Evolutionary conservation across 2,329 filamentous ascomycete species (phyloP), one percentile per base, ranked within the genome.

Genomic region (Davidsoniella eucalypti): DNA sequence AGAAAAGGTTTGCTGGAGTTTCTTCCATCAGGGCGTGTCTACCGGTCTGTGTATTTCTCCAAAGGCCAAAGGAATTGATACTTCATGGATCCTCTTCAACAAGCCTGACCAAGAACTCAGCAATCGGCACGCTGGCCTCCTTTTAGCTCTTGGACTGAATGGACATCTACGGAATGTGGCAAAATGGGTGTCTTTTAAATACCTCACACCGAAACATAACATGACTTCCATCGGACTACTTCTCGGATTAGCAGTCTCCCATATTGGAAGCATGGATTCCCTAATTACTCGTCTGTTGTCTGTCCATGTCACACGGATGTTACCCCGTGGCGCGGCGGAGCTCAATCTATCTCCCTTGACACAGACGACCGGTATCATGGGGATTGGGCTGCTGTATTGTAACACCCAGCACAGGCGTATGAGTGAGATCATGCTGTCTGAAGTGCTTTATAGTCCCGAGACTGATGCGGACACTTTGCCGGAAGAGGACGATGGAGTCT

Each of bases 171-270:
- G 86, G 57, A 83, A 80, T 6, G 76, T 98, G 25, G 92, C 92
- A 2, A 96, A 96, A 67, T 98, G 92, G 90, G 82, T 98, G 41
- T 90, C 88, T 7, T 98, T 96, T 73, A 96, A 95, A 61, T 98
- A 98, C 58, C 70, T 98, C n/a, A 98, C 92, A 0, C 90, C 92
- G 1, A 98, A 98, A 60, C 93, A 98, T 64, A 94, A 88, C 23
- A 98, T 98, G 92, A 96, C 92, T 21, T 96, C 92, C 1, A 90
- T 98, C 50, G 92, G 92, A 8, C 70, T 98, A n/a, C 72, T 98
- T 2, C 71, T 98, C 0, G 92, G 92, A 1, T 71, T 98, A 16
- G 88, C 92, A 7, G 92, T 86, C 23, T 96, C 92, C 1, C 94
- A 94, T 61, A 73, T 95, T 57, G 92, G 93, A 1, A 96, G 88